phyloP scores from a whole-genome alignment of 345 rosid species.

The Brassica incana region DNA sequence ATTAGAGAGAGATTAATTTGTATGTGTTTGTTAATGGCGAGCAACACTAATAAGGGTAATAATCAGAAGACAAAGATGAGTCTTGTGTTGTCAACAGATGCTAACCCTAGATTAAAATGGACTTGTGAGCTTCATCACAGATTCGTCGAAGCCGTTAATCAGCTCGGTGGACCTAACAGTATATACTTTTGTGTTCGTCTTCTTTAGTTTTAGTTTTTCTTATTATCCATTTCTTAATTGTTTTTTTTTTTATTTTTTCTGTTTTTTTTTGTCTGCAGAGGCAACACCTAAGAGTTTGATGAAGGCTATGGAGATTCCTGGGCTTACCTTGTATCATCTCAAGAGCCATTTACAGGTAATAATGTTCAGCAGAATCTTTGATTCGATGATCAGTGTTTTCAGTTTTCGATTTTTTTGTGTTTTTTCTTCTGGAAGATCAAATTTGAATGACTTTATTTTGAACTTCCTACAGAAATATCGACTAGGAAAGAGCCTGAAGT shows the following conservation, averaged over 20 bases:
- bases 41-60: conserved; percentile 11
- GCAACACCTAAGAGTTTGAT: conserved; percentile 95
- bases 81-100: conserved; percentile 80
- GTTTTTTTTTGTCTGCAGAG: conserved; percentile 47
- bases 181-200: conserved; percentile 18
- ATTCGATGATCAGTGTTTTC: background rate
- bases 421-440: background rate
- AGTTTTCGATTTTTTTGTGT: background rate
- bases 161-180: conserved; percentile 93
- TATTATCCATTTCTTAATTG: conserved; percentile 7
- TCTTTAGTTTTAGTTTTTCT: conserved; percentile 1
- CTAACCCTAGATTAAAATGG: conserved; percentile 98
- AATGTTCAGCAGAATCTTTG: background rate
- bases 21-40: conserved; percentile 39
- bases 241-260: background rate
- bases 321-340: conserved; percentile 89
- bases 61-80: conserved; percentile 54
- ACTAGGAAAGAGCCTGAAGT: conserved; percentile 75
- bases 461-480: conserved; percentile 73
- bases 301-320: conserved; percentile 81
- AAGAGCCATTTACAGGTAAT: conserved; percentile 93
- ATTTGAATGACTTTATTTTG: conserved; percentile 3
- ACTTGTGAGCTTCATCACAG: conserved; percentile 86
- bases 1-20: conserved; percentile 10
- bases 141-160: conserved; percentile 76